Base-by-base conservation (phyloP, 805 yeast genomes). In the Yamadazyma sp. region DNA sequence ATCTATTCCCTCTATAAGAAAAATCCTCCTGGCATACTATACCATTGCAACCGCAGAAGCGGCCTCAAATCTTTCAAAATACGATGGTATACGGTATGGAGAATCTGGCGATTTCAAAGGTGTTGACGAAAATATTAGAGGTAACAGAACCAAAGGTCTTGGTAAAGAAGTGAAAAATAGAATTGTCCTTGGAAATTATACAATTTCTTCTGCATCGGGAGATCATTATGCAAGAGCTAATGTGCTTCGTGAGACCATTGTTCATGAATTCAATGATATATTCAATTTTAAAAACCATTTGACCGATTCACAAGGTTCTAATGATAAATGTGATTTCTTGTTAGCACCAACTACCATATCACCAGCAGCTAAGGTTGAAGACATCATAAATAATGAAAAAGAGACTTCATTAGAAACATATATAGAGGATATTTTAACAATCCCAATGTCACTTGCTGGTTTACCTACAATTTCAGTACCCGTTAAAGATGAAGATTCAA, bases 31-130 rank as follows among this genome's bases (percentile, higher is more conserved):
- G 18, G 76, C 87, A 0, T 93, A 93, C 58, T 91, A 85, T 54
- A 84, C 96, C 0, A 48, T 94, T 23, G 89, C 93, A 2, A 84
- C 96, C 0, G 84, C 96, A 0, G 98, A 93, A 52, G 98, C 97
- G 0, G 81, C 94, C 1, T 91, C 98, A 0, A 93, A 93, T 53
- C 69, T 93, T 31, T 76, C 96, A 1, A 69, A 97, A 21, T 93
- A 74, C 52, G 98, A 93, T 58, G 98, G 98, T 2, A 65, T 89
- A 14, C 68, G 97, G 37, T 93, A 82, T 53, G 98, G 98, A 0
- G 58, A 52, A 36, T 65, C 84, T 24, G 65, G 73, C 1, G 56
- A 27, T n/a, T n/a, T 16, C 32, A 15, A 10, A 8, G 18, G 18
- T 15, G 16, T 13, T 22, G 31, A 28, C 13, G 31, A 16, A n/a